phyloP scores from a whole-genome alignment of 2,329 filamentous ascomycete genomes.

The Coniochaeta sp. region DNA sequence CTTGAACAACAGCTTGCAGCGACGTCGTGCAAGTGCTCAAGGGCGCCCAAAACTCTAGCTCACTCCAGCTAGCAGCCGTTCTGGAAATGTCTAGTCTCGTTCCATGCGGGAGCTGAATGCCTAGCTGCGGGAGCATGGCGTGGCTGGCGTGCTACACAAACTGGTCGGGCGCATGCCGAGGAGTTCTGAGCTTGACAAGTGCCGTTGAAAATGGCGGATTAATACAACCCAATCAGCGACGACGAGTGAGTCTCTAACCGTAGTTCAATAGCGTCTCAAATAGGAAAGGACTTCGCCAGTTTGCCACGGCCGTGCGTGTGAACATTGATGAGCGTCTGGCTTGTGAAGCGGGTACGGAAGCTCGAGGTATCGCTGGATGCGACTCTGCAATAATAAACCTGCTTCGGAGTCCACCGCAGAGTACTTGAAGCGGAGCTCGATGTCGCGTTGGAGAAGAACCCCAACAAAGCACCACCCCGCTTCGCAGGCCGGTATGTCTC shows the following conservation, averaged over 20 bases:
- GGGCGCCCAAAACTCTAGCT: not conserved
- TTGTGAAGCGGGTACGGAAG: not conserved
- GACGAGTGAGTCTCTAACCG: not conserved
- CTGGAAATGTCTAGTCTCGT: not conserved
- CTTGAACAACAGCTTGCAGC: no score
- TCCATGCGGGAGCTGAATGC: not conserved
- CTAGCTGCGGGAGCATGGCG: not conserved
- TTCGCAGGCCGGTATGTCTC: not conserved
- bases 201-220: no score
- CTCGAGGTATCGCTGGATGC: not conserved
- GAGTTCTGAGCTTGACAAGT: no score
- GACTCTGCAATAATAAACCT: not conserved
- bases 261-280: not conserved
- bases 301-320: not conserved
- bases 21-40: no score
- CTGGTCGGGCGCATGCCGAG: no score
- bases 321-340: not conserved
- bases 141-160: no score
- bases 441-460: not conserved
- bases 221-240: no score
- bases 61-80: not conserved
- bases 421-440: not conserved
- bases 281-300: not conserved
- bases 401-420: not conserved
- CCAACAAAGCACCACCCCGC: not conserved